phyloP scores from a whole-genome alignment of 2,329 filamentous ascomycete species.

The Colletotrichum spinosum region DNA sequence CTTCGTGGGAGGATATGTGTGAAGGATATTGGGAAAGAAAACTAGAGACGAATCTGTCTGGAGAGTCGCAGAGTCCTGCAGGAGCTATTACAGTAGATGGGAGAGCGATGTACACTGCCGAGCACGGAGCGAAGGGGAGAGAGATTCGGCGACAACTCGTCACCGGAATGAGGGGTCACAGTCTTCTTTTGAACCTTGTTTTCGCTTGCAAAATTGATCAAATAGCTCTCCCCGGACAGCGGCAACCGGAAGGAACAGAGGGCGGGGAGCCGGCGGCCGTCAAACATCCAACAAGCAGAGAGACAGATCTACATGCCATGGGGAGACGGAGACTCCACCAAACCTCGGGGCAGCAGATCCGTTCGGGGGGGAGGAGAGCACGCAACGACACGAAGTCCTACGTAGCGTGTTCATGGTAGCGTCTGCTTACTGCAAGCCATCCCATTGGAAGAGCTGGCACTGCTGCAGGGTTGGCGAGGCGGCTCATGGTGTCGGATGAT shows the following conservation, averaged over 20 bases:
- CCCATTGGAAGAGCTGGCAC: constrained; percentile 23
- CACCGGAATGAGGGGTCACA: not conserved
- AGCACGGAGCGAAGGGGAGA: not conserved
- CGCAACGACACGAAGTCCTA: too few relatives aligned
- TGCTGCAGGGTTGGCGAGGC: not conserved
- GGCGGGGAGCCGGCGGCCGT: constrained; percentile 6
- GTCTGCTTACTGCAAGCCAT: constrained; percentile 27
- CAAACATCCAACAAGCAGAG: not conserved
- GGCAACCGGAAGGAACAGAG: not conserved
- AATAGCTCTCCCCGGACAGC: constrained; percentile 2
- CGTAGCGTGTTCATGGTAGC: not conserved
- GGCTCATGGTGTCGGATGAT: constrained; percentile 22
- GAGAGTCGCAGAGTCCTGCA: not conserved
- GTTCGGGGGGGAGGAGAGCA: constrained; percentile 5
- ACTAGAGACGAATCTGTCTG: not conserved
- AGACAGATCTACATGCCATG: too few relatives aligned
- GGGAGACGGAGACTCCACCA: constrained; percentile 4
- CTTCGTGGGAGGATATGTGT: constrained; percentile 1
- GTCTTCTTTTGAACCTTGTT: constrained; percentile 30
- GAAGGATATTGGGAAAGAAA: not conserved
- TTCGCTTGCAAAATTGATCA: not conserved
- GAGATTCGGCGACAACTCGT: not conserved
- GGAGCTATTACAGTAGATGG: not conserved
- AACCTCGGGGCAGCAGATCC: constrained; percentile 19
- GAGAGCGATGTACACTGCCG: not conserved